phyloP scores from a whole-genome alignment of 2,329 filamentous ascomycete genomes.

The Xylaria sp. region DNA sequence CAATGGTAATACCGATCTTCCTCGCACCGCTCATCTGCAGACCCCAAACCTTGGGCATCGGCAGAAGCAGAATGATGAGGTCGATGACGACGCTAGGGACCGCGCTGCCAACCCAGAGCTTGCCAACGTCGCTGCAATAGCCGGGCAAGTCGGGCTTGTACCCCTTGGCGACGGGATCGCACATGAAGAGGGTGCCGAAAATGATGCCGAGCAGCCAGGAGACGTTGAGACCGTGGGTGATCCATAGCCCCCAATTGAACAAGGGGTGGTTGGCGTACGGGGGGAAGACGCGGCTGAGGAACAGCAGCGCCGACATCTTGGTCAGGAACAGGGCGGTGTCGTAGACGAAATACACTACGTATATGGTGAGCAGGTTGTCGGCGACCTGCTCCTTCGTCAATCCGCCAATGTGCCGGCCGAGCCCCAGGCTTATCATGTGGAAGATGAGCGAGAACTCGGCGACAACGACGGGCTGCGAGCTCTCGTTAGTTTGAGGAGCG shows the following conservation, averaged over 20 bases:
- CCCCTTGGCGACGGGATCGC: slow-evolving; percentile 27
- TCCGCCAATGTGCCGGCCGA: slow-evolving; percentile 11
- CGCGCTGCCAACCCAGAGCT: slow-evolving; percentile 30
- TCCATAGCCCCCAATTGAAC: slow-evolving; percentile 26
- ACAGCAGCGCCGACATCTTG: slow-evolving; percentile 6
- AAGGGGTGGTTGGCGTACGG: background rate
- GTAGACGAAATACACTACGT: background rate
- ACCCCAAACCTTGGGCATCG: slow-evolving; percentile 37
- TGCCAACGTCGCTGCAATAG: slow-evolving; percentile 3
- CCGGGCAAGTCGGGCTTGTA: slow-evolving; percentile 23
- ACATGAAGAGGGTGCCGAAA: slow-evolving; percentile 37
- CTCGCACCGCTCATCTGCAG: slow-evolving; percentile 30
- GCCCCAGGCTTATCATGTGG: slow-evolving; percentile 6
- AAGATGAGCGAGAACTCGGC: slow-evolving; percentile 17
- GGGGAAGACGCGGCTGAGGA: slow-evolving; percentile 31
- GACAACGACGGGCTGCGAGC: slow-evolving; percentile 10
- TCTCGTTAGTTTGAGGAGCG: background rate
- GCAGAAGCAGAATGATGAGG: slow-evolving; percentile 37
- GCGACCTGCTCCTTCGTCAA: background rate
- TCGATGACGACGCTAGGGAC: slow-evolving; percentile 39
- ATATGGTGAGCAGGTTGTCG: slow-evolving; percentile 3
- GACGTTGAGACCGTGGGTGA: slow-evolving; percentile 26
- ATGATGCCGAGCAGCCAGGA: slow-evolving; percentile 37
- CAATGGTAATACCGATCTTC: slow-evolving; percentile 31
- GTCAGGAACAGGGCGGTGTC: background rate